These are phyloP conservation scores for Neophaeococcomyces aloes DNA, from an alignment of 2,329 filamentous ascomycete species.

Conservation along the genomic window DNA sequence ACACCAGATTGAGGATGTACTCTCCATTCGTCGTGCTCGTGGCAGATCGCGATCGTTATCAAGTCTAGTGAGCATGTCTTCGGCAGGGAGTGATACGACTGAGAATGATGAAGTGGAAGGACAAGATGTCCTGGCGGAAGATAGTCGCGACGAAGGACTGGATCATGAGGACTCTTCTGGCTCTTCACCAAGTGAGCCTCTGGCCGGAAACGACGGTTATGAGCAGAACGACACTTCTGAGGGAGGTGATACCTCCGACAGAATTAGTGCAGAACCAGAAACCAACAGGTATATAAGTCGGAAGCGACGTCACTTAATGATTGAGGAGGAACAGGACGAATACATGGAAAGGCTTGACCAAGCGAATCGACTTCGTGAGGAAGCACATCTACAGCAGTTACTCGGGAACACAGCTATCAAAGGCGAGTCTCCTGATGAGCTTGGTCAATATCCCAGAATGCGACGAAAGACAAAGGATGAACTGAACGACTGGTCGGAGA, in stretches of 20 bases:
- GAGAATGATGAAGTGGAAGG: neutral
- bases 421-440: conserved; percentile 18
- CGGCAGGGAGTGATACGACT: neutral
- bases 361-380: conserved; percentile 34
- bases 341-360: conserved; percentile 41
- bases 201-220: neutral
- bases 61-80: conserved; percentile 6
- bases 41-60: conserved; percentile 12
- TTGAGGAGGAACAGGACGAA: conserved; percentile 30
- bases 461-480: conserved; percentile 23
- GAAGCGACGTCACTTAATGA: conserved; percentile 15
- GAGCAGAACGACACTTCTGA: neutral
- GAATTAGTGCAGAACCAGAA: conserved; percentile 8
- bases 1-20: conserved; percentile 33
- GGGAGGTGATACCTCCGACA: neutral
- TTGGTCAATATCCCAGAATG: conserved; percentile 18
- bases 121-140: neutral
- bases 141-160: neutral
- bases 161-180: no score
- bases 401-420: conserved; percentile 26
- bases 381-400: conserved; percentile 35
- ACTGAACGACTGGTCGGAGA: conserved; percentile 25
- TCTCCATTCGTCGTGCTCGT: conserved; percentile 16
- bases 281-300: conserved; percentile 12
- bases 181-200: neutral